Conservation (phyloP, 306 rosid species). For the Vigna nakashimae region DNA sequence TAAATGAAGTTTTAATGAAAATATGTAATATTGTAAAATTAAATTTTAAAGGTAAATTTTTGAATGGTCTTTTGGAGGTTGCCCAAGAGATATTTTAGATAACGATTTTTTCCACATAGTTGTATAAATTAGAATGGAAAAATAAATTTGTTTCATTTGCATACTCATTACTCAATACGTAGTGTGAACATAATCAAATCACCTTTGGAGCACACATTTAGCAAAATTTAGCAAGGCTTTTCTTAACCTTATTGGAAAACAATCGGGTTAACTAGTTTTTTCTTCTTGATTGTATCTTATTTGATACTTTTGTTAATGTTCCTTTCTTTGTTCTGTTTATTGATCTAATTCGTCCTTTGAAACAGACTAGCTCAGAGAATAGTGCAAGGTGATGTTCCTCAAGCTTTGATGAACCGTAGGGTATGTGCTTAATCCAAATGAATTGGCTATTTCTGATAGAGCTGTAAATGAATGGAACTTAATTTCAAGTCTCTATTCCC, state of each 20-base stretch:
- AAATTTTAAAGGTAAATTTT: background rate
- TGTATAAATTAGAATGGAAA: background rate
- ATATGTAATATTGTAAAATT: background rate
- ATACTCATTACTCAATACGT: background rate
- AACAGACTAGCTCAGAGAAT: slow-evolving; percentile 98
- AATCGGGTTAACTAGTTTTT: slow-evolving; percentile 20
- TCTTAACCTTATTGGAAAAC: background rate
- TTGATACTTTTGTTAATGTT: slow-evolving; percentile 28
- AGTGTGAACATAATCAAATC: background rate
- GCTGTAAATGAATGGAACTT: slow-evolving; percentile 11
- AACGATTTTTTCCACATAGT: background rate
- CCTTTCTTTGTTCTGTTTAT: background rate
- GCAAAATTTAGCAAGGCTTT: slow-evolving; percentile 5
- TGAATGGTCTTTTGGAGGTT: background rate
- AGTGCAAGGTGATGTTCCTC: slow-evolving; percentile 96
- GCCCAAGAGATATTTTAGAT: background rate
- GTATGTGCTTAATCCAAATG: slow-evolving; percentile 57
- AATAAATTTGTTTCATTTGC: background rate
- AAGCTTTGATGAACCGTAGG: slow-evolving; percentile 94
- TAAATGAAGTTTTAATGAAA: slow-evolving; percentile 3
- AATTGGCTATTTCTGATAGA: slow-evolving; percentile 12
- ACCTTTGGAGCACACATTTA: background rate
- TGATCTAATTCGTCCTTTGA: slow-evolving; percentile 34
- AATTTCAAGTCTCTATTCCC: background rate
- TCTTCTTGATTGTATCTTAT: slow-evolving; percentile 9